These are phyloP conservation scores for Penicillium angulare DNA, from an alignment of 495 filamentous ascomycete species.

Conservation along the genomic window DNA sequence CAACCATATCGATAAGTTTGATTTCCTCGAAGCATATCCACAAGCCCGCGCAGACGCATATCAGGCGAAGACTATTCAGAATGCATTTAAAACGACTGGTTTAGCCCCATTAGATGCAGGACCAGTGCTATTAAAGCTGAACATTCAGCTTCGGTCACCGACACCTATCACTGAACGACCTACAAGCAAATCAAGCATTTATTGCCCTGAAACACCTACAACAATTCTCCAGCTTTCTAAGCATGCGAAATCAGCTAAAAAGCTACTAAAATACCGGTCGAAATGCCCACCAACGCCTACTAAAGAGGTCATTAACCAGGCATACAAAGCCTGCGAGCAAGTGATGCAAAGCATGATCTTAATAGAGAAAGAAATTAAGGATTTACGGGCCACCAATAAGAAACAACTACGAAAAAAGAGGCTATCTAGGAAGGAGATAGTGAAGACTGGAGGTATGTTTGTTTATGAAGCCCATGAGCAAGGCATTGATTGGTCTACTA, in stretches of 20 bases:
- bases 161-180: too few relatives aligned
- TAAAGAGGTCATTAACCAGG: too few relatives aligned
- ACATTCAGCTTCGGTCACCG: conserved; percentile 1
- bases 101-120: background rate
- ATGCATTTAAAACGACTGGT: background rate
- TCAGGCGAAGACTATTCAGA: background rate
- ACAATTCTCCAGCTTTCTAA: too few relatives aligned
- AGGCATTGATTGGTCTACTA: background rate
- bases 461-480: conserved; percentile 2
- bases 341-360: too few relatives aligned
- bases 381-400: background rate
- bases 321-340: too few relatives aligned
- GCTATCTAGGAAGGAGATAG: background rate
- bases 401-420: background rate
- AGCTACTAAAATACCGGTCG: too few relatives aligned
- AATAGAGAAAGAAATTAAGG: background rate
- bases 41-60: background rate
- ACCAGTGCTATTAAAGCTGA: background rate
- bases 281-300: too few relatives aligned
- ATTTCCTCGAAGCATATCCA: conserved; percentile 3
- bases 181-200: too few relatives aligned
- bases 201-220: too few relatives aligned
- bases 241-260: too few relatives aligned
- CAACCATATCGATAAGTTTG: conserved; percentile 11
- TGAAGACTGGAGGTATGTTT: background rate